Evolutionary conservation across 225 moss, liverwort and hornwort species (phyloP), one percentile per base, ranked within the genome.

Genomic region (Antitrichia curtipendula): DNA sequence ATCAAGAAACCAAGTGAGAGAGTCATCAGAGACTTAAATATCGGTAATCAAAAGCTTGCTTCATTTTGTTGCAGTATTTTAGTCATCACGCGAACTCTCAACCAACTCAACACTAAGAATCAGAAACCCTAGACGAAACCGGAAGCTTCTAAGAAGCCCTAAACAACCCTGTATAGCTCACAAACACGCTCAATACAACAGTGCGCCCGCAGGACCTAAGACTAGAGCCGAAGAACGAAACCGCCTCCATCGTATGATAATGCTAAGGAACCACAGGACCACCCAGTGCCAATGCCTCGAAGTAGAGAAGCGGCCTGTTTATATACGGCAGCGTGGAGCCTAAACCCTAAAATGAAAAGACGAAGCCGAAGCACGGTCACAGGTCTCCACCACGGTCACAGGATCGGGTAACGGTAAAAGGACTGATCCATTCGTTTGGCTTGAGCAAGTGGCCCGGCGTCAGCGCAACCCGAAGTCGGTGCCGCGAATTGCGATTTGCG

Each of bases 41-140:
- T 76, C 2, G 70, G 87, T 90, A 90, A 93, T 90, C 90, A 91
- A 9, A 79, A 90, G 87, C 72, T 25, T 25, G 50, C 88, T 90
- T 93, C 93, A 91, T 90, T 83, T 89, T 87, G 89, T 90, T 91
- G 91, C 90, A 90, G 90, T 90, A 84, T 75, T 90, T 75, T 75
- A 56, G 54, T 90, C 93, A 91, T 93, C 93, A 93, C 82, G 69
- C 79, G 90, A 59, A 38, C 73, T 82, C 89, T 38, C 81, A 59
- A 69, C 80, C 36, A 38, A 74, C 20, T 10, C 32, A 7, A 68
- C 64, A 20, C n/a, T 13, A 10, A 20, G 14, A 10, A 28, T 1
- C n/a, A 12, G 2, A 21, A 74, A 59, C 43, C 40, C 45, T 62
- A 47, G 5, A 45, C 19, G 14, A 32, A 8, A 34, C 32, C 13